phyloP scores from a whole-genome alignment of 345 rosid species.

The Aquilaria sinensis region DNA sequence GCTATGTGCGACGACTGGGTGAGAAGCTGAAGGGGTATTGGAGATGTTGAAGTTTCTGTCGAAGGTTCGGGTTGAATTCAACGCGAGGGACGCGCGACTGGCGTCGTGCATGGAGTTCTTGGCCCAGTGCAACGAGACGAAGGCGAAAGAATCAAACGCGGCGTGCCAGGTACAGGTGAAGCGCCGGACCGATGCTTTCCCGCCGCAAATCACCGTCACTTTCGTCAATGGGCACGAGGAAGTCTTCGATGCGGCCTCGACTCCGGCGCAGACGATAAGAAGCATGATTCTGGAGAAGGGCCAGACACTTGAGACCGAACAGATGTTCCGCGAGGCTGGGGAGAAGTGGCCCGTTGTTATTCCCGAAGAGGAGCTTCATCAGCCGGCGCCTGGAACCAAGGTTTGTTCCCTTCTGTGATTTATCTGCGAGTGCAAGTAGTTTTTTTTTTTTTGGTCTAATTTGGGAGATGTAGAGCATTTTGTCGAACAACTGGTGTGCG shows the following conservation, averaged over 20 bases:
- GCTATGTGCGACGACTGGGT: no score
- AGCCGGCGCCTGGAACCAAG: slow-evolving; percentile 69
- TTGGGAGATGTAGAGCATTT: slow-evolving; percentile 15
- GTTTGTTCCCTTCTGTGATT: slow-evolving; percentile 22
- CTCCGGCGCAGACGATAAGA: slow-evolving; percentile 74
- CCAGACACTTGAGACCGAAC: slow-evolving; percentile 74
- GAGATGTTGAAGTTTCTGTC: slow-evolving; percentile 89
- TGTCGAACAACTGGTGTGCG: slow-evolving; percentile 16
- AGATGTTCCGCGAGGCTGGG: slow-evolving; percentile 89
- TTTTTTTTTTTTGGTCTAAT: background rate
- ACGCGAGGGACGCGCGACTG: slow-evolving; percentile 66
- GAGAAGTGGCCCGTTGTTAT: slow-evolving; percentile 86
- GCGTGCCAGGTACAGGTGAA: slow-evolving; percentile 73
- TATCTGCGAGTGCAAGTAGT: background rate
- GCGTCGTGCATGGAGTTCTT: slow-evolving; percentile 88
- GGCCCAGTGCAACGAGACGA: slow-evolving; percentile 86
- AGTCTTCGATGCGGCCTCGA: slow-evolving; percentile 63
- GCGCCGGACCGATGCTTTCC: slow-evolving; percentile 84
- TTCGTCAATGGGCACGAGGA: slow-evolving; percentile 85
- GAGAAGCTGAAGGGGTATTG: background rate
- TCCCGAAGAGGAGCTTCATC: slow-evolving; percentile 69
- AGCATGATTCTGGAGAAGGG: slow-evolving; percentile 81
- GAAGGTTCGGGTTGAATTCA: slow-evolving; percentile 74
- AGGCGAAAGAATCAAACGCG: slow-evolving; percentile 88
- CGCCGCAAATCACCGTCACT: slow-evolving; percentile 74